A percentile compares a stretch with the other conserved stretches of the same genome.
Evolutionary conservation across 805 yeast species (phyloP).

Genomic region (Suhomyces prunicola): DNA sequence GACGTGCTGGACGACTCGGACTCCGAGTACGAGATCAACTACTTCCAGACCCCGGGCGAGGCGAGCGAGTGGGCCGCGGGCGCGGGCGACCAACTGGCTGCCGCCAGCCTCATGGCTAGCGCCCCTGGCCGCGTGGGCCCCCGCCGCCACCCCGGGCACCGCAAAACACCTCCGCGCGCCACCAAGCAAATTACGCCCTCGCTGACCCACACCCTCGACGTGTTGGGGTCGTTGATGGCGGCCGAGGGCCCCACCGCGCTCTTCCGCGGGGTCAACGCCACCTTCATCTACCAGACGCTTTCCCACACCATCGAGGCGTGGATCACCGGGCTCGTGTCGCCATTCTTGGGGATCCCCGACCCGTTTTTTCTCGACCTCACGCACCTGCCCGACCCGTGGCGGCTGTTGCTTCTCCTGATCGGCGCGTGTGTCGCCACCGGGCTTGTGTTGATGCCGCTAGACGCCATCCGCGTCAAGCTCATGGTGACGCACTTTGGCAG

Average conservation of each 20-base stretch:
- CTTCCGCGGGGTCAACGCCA: conserved; percentile 72
- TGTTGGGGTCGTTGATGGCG: conserved; percentile 59
- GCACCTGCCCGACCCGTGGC: conserved; percentile 72
- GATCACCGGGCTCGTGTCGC: conserved; percentile 85
- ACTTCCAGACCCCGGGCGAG: conserved; percentile 26
- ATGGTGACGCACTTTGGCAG: conserved; percentile 62
- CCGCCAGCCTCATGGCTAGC: not conserved
- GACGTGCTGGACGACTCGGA: conserved; percentile 3
- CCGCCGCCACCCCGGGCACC: not conserved
- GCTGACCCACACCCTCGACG: conserved; percentile 61
- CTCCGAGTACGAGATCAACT: conserved; percentile 33
- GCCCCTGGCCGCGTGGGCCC: not conserved
- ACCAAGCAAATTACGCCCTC: conserved; percentile 47
- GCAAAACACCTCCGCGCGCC: not conserved
- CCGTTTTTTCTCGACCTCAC: conserved; percentile 81
- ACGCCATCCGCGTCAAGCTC: conserved; percentile 72
- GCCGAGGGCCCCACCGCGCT: conserved; percentile 71
- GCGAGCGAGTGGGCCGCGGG: conserved; percentile 9
- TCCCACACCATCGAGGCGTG: conserved; percentile 82
- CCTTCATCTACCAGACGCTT: conserved; percentile 74
- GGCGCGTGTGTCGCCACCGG: conserved; percentile 73
- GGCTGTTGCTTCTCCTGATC: conserved; percentile 65
- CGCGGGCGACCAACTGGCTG: not conserved
- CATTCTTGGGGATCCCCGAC: conserved; percentile 79
- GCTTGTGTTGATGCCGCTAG: conserved; percentile 72